Evolutionary conservation across 306 rosid species (phyloP).

Genomic region (Medicago ruthenica): DNA sequence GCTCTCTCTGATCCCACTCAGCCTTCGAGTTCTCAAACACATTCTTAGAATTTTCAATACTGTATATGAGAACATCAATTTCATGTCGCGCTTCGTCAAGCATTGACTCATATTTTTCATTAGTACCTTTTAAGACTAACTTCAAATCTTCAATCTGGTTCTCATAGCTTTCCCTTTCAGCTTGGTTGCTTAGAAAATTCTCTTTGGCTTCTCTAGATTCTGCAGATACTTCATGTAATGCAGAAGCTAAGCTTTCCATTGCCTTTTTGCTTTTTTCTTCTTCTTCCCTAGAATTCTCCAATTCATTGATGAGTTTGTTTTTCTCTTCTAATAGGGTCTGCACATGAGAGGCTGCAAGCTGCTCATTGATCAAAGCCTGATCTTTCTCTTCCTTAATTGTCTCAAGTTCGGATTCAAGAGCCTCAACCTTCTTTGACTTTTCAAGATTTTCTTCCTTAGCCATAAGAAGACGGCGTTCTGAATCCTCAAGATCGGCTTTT

Average conservation of each 20-base stretch:
- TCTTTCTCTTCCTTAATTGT: conserved; percentile 75
- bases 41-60: conserved; percentile 63
- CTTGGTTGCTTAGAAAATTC: conserved; percentile 57
- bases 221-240: conserved; percentile 86
- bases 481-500: conserved; percentile 71
- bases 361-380: conserved; percentile 80
- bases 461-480: conserved; percentile 53
- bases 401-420: conserved; percentile 69
- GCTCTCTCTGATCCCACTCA: conserved; percentile 85
- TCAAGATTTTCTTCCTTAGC: conserved; percentile 70
- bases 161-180: conserved; percentile 63
- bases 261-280: conserved; percentile 97
- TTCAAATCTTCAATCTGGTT: conserved; percentile 78
- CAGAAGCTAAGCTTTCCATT: conserved; percentile 97
- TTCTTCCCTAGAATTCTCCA: conserved; percentile 80
- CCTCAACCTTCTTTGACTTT: conserved; percentile 56
- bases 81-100: conserved; percentile 76
- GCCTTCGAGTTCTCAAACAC: conserved; percentile 62
- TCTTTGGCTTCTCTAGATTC: conserved; percentile 92
- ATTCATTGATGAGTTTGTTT: conserved; percentile 72
- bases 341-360: conserved; percentile 90
- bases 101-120: conserved; percentile 72
- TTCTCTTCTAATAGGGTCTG: conserved; percentile 89
- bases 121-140: conserved; percentile 78
- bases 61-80: conserved; percentile 59